A percentile compares a stretch with the other conserved stretches of the same genome.
Evolutionary conservation across 225 moss, liverwort and hornwort genomes (phyloP).

Genomic region (Pseudisothecium myosuroides): DNA sequence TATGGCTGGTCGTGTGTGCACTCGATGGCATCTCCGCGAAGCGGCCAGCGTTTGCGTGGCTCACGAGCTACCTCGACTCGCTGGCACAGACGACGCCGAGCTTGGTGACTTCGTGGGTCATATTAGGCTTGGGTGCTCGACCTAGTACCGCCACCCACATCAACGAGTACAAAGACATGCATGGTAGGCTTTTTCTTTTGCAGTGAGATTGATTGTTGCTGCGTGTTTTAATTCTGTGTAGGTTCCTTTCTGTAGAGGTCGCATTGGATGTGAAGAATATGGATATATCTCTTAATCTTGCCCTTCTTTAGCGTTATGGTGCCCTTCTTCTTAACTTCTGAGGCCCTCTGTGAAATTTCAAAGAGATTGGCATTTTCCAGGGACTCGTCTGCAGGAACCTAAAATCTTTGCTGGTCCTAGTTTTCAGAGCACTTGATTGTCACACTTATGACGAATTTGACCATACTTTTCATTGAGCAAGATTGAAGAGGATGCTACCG

Average conservation of each 20-base stretch:
- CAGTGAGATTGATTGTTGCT: not conserved
- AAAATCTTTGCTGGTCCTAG: not conserved
- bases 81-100: not conserved
- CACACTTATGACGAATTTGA: not conserved
- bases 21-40: not conserved
- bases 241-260: not conserved
- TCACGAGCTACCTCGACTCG: not conserved
- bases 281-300: not conserved
- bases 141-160: not conserved
- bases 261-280: not conserved
- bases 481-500: not conserved
- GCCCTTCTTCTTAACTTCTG: not conserved
- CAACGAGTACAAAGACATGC: slow-evolving; percentile 39
- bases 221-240: not conserved
- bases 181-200: not conserved
- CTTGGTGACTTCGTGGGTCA: not conserved
- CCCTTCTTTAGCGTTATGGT: not conserved
- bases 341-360: not conserved
- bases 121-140: not conserved
- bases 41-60: slow-evolving; percentile 3
- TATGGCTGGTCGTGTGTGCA: not conserved
- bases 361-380: not conserved
- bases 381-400: not conserved
- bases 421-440: not conserved
- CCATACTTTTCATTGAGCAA: not conserved